Percentiles rank a stretch among this genome's conserved stretches.
Conservation (phyloP, 441 rosid species). For the Pelargonium citronellum region DNA sequence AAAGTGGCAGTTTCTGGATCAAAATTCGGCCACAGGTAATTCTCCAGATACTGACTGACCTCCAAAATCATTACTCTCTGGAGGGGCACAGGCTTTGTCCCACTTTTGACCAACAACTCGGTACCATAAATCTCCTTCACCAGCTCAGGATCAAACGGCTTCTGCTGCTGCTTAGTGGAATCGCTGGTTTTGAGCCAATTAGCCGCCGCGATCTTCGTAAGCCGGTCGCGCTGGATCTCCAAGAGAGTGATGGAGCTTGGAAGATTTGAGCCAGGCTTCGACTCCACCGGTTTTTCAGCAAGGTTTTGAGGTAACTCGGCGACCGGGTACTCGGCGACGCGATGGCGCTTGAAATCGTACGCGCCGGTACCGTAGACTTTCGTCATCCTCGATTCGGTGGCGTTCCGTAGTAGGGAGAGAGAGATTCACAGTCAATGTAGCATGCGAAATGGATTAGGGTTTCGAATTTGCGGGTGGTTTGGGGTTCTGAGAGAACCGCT, state of each 20-base stretch:
- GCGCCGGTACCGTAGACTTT: constrained; percentile 89
- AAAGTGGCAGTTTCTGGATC: constrained; percentile 68
- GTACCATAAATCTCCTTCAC: constrained; percentile 76
- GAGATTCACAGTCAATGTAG: background rate
- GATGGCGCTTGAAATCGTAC: constrained; percentile 97
- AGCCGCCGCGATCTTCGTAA: constrained; percentile 72
- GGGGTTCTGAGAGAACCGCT: background rate
- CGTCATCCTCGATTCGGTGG: constrained; percentile 39
- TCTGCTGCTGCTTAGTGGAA: constrained; percentile 29
- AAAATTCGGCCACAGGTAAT: constrained; percentile 90
- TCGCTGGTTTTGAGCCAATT: constrained; percentile 62
- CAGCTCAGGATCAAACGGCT: constrained; percentile 63
- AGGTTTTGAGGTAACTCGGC: constrained; percentile 40
- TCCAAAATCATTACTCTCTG: constrained; percentile 95
- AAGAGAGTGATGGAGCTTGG: constrained; percentile 77
- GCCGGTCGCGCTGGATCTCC: constrained; percentile 85
- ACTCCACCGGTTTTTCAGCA: constrained; percentile 49
- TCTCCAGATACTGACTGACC: constrained; percentile 96
- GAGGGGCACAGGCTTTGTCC: constrained; percentile 79
- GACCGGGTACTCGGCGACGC: constrained; percentile 90
- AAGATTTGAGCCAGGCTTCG: constrained; percentile 60
- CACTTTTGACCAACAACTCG: constrained; percentile 66
- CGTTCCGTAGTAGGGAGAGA: background rate
- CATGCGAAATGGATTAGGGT: constrained; percentile 12
- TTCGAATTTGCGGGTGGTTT: background rate